Conservation (phyloP, 768 basidiomycete genomes). For the Exsudoporus frostii region DNA sequence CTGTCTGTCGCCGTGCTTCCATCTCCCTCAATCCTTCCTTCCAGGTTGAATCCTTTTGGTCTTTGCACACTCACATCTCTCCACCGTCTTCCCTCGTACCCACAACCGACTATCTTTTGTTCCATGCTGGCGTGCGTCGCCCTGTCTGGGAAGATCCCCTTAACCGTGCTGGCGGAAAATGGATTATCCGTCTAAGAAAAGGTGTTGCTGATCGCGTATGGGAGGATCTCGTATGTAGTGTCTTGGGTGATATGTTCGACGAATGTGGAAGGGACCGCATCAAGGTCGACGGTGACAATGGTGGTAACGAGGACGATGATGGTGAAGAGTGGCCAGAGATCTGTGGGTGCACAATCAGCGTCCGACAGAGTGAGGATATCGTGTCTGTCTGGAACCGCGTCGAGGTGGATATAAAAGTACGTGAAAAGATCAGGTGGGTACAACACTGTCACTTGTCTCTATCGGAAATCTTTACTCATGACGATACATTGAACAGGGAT, state of each 20-base stretch:
- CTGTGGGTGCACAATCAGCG: slow-evolving; percentile 93
- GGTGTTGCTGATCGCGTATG: slow-evolving; percentile 87
- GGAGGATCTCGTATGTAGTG: slow-evolving; percentile 84
- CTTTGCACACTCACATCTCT: slow-evolving; percentile 86
- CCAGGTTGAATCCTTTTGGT: slow-evolving; percentile 94
- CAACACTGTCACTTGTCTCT: slow-evolving; percentile 28
- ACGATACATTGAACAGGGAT: slow-evolving; percentile 49
- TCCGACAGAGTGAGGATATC: slow-evolving; percentile 91
- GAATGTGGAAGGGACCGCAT: slow-evolving; percentile 43
- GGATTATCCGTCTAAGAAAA: slow-evolving; percentile 91
- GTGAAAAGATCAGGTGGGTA: slow-evolving; percentile 79
- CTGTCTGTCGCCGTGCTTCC: not conserved
- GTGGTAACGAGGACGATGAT: slow-evolving; percentile 35
- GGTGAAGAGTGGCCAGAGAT: slow-evolving; percentile 71
- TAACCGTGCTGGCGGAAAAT: slow-evolving; percentile 86
- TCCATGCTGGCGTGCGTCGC: slow-evolving; percentile 78
- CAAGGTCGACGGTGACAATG: slow-evolving; percentile 31
- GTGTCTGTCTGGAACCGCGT: slow-evolving; percentile 89
- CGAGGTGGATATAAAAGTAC: slow-evolving; percentile 70
- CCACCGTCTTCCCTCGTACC: slow-evolving; percentile 81
- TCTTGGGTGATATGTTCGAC: slow-evolving; percentile 90
- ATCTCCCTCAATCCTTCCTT: slow-evolving; percentile 6
- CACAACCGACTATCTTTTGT: slow-evolving; percentile 92
- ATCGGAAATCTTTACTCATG: not conserved
- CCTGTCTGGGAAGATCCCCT: slow-evolving; percentile 97